Conservation (phyloP, 345 rosid genomes). For the Citrus hindsii region DNA sequence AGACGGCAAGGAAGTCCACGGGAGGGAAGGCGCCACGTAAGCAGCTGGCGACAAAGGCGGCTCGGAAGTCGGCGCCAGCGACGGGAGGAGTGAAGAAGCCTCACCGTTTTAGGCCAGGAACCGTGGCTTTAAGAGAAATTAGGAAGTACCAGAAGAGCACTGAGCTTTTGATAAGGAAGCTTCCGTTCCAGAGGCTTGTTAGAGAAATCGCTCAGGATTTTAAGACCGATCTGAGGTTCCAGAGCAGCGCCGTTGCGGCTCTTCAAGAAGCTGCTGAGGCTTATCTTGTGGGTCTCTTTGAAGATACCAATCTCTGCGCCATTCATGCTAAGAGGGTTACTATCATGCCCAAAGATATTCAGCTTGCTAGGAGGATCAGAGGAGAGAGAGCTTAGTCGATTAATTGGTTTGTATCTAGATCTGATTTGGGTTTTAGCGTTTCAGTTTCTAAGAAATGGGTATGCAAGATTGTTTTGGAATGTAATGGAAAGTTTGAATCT, state of each 20-base stretch:
- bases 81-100: conserved; percentile 71
- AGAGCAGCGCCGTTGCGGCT: conserved; percentile 54
- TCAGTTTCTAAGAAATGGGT: too few relatives aligned
- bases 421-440: background rate
- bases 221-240: conserved; percentile 54
- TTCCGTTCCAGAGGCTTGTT: conserved; percentile 52
- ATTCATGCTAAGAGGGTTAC: conserved; percentile 65
- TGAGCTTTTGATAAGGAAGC: conserved; percentile 50
- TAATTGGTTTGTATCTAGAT: background rate
- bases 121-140: conserved; percentile 53
- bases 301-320: conserved; percentile 51
- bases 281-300: conserved; percentile 45
- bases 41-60: conserved; percentile 62
- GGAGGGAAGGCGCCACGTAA: conserved; percentile 67
- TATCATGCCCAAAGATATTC: conserved; percentile 62
- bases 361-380: conserved; percentile 54
- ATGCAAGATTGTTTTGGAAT: too few relatives aligned
- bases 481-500: too few relatives aligned
- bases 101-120: conserved; percentile 61
- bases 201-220: conserved; percentile 62
- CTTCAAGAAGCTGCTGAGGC: conserved; percentile 61
- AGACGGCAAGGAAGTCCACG: conserved; percentile 55
- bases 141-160: conserved; percentile 59
- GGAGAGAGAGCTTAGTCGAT: conserved; percentile 39
- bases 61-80: conserved; percentile 59